phyloP scores from a whole-genome alignment of 306 rosid species.

The Lathyrus sativus region DNA sequence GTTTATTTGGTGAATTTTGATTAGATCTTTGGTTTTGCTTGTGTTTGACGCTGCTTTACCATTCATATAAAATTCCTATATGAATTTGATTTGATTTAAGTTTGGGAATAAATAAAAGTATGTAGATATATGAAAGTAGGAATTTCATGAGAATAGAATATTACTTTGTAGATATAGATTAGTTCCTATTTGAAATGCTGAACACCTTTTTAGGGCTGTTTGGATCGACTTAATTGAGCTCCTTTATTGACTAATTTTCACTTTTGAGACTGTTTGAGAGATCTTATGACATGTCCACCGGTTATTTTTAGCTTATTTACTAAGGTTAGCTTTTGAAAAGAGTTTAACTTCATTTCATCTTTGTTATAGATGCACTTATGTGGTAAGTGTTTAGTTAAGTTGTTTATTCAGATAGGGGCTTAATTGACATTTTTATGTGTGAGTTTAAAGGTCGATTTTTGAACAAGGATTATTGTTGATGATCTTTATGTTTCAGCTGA shows the following conservation, averaged over 20 bases:
- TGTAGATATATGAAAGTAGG: slow-evolving; percentile 8
- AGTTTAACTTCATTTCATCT: neutral
- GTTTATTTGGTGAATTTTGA: neutral
- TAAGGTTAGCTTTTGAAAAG: neutral
- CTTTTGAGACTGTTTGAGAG: neutral
- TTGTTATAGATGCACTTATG: neutral
- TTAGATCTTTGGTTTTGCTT: slow-evolving; percentile 42
- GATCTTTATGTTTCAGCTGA: slow-evolving; percentile 61
- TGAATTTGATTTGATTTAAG: slow-evolving; percentile 16
- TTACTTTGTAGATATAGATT: slow-evolving; percentile 14
- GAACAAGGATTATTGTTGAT: slow-evolving; percentile 6
- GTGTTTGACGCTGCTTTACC: neutral
- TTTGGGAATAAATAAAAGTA: neutral
- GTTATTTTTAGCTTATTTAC: neutral
- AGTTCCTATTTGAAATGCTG: neutral
- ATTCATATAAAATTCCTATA: neutral
- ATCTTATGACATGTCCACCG: neutral
- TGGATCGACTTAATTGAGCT: neutral
- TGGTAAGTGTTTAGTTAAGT: neutral
- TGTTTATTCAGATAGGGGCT: neutral
- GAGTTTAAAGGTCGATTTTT: slow-evolving; percentile 13
- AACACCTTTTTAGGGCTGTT: slow-evolving; percentile 4
- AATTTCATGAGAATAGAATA: slow-evolving; percentile 21
- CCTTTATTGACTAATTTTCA: neutral
- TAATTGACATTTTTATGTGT: slow-evolving; percentile 29